These are phyloP conservation scores for Penicillium taxi DNA, from an alignment of 495 filamentous ascomycete genomes.

Conservation along the genomic window DNA sequence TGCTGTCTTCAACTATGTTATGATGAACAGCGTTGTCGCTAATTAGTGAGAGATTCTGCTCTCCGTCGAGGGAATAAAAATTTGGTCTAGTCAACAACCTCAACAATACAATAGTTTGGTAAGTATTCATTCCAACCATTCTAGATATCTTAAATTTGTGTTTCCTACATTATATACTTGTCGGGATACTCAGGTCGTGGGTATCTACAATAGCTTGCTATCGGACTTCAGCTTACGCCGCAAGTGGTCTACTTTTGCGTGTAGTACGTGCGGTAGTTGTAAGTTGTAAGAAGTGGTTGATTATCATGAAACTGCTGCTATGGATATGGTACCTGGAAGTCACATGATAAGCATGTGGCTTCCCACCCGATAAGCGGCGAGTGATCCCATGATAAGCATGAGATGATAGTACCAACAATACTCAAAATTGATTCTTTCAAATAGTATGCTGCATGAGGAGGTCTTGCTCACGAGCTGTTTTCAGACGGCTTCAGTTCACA, in stretches of 20 bases:
- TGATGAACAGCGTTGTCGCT: conserved; percentile 2
- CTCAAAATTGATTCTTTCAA: not conserved
- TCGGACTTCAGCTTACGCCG: too few relatives aligned
- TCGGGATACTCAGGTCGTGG: too few relatives aligned
- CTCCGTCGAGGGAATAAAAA: conserved; percentile 1
- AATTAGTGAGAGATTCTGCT: conserved; percentile 2
- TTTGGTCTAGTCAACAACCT: conserved; percentile 4
- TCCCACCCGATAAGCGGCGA: too few relatives aligned
- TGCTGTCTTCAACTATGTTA: conserved; percentile 4
- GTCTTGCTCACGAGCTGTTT: conserved; percentile 3
- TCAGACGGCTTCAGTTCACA: not conserved
- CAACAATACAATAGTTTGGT: conserved; percentile 4
- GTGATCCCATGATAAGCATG: too few relatives aligned
- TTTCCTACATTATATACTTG: not conserved
- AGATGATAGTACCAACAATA: too few relatives aligned
- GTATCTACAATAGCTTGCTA: too few relatives aligned
- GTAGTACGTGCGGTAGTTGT: too few relatives aligned
- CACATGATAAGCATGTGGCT: too few relatives aligned
- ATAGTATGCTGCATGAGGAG: conserved; percentile 2
- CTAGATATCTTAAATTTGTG: not conserved
- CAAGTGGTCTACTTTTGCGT: too few relatives aligned
- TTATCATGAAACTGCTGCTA: too few relatives aligned
- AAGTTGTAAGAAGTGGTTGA: too few relatives aligned
- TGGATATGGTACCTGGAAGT: too few relatives aligned
- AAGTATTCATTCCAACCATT: not conserved